phyloP scores from a whole-genome alignment of 2,329 filamentous ascomycete genomes.

The Pseudocercospora crystallina region DNA sequence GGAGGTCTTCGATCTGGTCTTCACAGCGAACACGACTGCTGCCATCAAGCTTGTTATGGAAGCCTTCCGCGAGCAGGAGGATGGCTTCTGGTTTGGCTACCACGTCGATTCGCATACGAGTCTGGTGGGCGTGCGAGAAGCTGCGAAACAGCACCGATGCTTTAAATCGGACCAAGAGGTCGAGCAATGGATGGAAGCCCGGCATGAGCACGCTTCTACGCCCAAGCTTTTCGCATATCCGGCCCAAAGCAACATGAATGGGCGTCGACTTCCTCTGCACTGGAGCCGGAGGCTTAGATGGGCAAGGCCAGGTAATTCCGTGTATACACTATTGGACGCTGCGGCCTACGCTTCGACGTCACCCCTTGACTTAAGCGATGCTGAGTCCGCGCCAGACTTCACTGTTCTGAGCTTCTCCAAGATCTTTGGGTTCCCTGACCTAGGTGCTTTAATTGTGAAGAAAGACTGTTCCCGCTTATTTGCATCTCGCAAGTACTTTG shows the following conservation, averaged over 20 bases:
- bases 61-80: slow-evolving; percentile 64
- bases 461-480: slow-evolving; percentile 66
- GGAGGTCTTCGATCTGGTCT: slow-evolving; percentile 79
- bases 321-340: slow-evolving; percentile 76
- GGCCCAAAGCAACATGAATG: slow-evolving; percentile 91
- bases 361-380: slow-evolving; percentile 67
- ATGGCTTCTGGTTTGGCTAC: slow-evolving; percentile 78
- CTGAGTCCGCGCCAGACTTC: slow-evolving; percentile 72
- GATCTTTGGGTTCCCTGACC: slow-evolving; percentile 94
- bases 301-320: neutral
- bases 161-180: slow-evolving; percentile 64
- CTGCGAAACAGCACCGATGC: slow-evolving; percentile 65
- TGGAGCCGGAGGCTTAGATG: slow-evolving; percentile 51
- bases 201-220: slow-evolving; percentile 25
- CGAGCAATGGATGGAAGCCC: slow-evolving; percentile 59
- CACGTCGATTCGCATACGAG: slow-evolving; percentile 86
- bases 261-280: slow-evolving; percentile 67
- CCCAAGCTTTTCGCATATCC: slow-evolving; percentile 73
- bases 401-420: slow-evolving; percentile 89
- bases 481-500: slow-evolving; percentile 74
- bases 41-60: slow-evolving; percentile 86
- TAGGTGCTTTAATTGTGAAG: slow-evolving; percentile 80
- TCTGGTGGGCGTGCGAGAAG: slow-evolving; percentile 69
- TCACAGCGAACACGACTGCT: slow-evolving; percentile 89
- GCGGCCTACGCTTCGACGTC: slow-evolving; percentile 78